These are phyloP conservation scores for Parachaetomium inaequale DNA, from an alignment of 495 filamentous ascomycete species.

Conservation along the genomic window DNA sequence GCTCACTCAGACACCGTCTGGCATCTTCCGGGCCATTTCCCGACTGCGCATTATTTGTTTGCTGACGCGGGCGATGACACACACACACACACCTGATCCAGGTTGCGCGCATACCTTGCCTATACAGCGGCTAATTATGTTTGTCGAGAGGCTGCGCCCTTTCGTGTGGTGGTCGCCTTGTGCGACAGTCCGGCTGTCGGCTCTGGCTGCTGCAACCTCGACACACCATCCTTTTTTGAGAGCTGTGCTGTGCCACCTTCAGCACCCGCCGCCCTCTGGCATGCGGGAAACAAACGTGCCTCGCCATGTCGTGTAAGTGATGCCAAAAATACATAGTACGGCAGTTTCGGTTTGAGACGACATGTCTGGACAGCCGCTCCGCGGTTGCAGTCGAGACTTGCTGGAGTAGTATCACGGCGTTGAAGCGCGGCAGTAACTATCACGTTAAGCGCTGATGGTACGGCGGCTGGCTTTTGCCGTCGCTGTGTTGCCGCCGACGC, in stretches of 20 bases:
- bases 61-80: neutral
- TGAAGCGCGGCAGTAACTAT: slow-evolving; percentile 4
- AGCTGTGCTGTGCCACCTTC: slow-evolving; percentile 24
- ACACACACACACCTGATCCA: neutral
- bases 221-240: neutral
- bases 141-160: neutral
- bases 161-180: neutral
- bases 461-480: slow-evolving; percentile 1
- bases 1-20: neutral
- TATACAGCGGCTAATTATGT: slow-evolving; percentile 7
- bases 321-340: slow-evolving; percentile 20
- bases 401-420: neutral
- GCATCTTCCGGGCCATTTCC: neutral
- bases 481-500: neutral
- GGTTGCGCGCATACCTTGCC: neutral
- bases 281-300: neutral
- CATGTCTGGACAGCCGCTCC: slow-evolving; percentile 6
- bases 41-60: slow-evolving; percentile 2
- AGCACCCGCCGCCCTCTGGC: slow-evolving; percentile 4
- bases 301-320: neutral
- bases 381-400: neutral
- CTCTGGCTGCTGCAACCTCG: neutral
- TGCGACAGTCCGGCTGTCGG: slow-evolving; percentile 6
- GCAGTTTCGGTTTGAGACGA: slow-evolving; percentile 1
- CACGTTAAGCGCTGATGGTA: slow-evolving; percentile 17